These are phyloP conservation scores for Colletotrichum lupini DNA, from an alignment of 2,329 filamentous ascomycete species.

Conservation along the genomic window DNA sequence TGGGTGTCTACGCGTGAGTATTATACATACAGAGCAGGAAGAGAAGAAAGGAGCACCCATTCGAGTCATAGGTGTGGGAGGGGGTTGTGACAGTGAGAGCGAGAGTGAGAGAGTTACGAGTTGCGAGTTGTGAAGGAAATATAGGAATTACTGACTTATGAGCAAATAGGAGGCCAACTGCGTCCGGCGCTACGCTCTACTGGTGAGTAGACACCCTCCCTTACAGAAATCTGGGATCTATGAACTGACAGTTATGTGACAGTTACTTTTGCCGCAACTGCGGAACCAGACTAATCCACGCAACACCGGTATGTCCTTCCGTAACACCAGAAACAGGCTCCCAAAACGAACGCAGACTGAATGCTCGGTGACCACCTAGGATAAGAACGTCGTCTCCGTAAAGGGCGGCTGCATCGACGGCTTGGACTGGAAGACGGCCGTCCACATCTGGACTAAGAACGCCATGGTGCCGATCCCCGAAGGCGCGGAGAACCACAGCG, in stretches of 20 bases:
- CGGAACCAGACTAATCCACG: constrained; percentile 73
- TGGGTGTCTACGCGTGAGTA: constrained; percentile 68
- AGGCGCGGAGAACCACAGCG: constrained; percentile 66
- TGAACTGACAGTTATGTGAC: neutral
- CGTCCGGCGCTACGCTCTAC: constrained; percentile 66
- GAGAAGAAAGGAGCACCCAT: neutral
- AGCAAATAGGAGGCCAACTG: constrained; percentile 63
- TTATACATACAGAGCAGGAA: neutral
- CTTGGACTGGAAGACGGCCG: constrained; percentile 68
- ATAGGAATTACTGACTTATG: constrained; percentile 20
- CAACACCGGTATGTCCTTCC: constrained; percentile 59
- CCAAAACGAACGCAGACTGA: too few relatives aligned
- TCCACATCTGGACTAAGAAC: constrained; percentile 75
- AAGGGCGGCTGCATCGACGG: constrained; percentile 76
- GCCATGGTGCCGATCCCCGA: constrained; percentile 78
- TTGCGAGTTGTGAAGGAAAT: neutral
- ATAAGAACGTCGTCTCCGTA: constrained; percentile 70
- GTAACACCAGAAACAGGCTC: too few relatives aligned
- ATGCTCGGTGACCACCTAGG: constrained; percentile 43
- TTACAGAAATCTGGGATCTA: too few relatives aligned
- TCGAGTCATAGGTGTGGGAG: neutral
- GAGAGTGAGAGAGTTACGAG: neutral
- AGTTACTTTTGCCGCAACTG: constrained; percentile 76
- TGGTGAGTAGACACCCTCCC: constrained; percentile 55
- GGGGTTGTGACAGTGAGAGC: neutral